Evolutionary conservation across 257 asterid species (phyloP), one percentile per base, ranked within the genome.

Genomic region (Scutellaria galericulata): DNA sequence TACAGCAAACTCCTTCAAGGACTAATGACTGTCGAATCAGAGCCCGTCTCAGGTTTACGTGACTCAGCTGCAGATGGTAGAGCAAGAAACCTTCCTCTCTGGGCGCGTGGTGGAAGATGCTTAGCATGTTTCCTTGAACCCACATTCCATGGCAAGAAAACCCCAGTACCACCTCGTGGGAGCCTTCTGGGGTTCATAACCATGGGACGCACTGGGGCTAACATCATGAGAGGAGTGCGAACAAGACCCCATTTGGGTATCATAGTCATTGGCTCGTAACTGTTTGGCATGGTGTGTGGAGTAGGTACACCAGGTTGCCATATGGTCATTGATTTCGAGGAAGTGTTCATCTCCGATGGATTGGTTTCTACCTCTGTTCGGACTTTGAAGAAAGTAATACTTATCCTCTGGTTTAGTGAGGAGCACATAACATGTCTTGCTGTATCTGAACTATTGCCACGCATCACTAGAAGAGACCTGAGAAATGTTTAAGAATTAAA

Each of bases 381-480:
- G 79, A 92, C 88, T 82, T 84, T 83, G 82, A 95, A 85, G 84
- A 95, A 90, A 65, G 94, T 95, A 7, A 95, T 75, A 78, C 92
- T 92, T 7, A 88, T 91, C 66, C 99, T 85, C 79, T 86, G 92
- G 86, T 95, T 89, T 0, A 75, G 82, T 1, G 99, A 88, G 24
- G 98, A 81, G 78, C 99, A 90, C 98, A 95, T 88, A 3, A 89
- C 99, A 46, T 95, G 99, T 69, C 99, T 81, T 44, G 97, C 90
- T 64, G 86, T 91, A 47, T 92, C 98, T 9, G 98, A 88, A 68
- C 99, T 92, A 67, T 86, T 90, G 70, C 96, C 98, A 81, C 98
- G 86, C 99, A 95, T 95, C 64, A 95, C 94, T 55, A 95, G 40
- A 40, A 92, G 88, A 68, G 98, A 87, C 86, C 99, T 95, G 94